These are phyloP conservation scores for Zygosaccharomyces rouxii DNA, from an alignment of 805 yeast species.

Conservation along the genomic window DNA sequence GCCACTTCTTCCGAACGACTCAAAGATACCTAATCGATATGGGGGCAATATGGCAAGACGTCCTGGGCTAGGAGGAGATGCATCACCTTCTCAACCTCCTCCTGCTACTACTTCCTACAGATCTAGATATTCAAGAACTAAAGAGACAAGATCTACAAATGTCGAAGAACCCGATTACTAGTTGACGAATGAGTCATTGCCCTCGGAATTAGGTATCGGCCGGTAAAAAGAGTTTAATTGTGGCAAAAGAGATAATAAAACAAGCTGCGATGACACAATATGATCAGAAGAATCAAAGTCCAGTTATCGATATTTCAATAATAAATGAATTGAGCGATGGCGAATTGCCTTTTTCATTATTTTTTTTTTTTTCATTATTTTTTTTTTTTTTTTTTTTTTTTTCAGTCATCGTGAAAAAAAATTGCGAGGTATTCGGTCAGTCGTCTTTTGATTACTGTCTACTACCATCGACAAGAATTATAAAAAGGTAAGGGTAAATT, in stretches of 20 bases:
- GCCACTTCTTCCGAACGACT: not conserved
- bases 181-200: not conserved
- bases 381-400: not conserved
- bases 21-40: not conserved
- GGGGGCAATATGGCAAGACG: not conserved
- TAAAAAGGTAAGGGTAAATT: not conserved
- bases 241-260: not conserved
- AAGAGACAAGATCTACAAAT: constrained; percentile 7
- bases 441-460: not conserved
- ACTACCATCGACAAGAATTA: not conserved
- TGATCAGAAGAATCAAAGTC: too few relatives aligned
- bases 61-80: not conserved
- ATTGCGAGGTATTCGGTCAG: constrained; percentile 4
- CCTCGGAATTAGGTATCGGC: not conserved
- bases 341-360: not conserved
- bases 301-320: not conserved
- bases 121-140: constrained; percentile 24
- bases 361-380: not conserved
- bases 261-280: not conserved
- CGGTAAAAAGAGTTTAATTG: too few relatives aligned
- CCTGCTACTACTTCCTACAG: constrained; percentile 16
- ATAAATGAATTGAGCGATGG: too few relatives aligned
- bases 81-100: not conserved
- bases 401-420: constrained; percentile 1
- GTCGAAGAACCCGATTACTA: constrained; percentile 21